These are phyloP conservation scores for Cornus suecica DNA, from an alignment of 148 eudicot species.

Conservation along the genomic window DNA sequence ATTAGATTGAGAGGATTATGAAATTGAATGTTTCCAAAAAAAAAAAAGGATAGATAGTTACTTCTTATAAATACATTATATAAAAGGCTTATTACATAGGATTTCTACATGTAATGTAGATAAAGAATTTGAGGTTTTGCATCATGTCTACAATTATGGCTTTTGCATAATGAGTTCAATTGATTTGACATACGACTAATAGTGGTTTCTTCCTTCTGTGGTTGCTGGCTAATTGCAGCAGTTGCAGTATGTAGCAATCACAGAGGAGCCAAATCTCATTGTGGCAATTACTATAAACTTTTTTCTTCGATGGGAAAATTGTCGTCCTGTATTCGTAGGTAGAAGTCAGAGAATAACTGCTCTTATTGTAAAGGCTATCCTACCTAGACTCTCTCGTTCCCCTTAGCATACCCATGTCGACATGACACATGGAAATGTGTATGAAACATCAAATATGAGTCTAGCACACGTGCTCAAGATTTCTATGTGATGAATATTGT, in stretches of 20 bases:
- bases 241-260: not conserved
- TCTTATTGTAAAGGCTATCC: too few species aligned
- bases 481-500: too few species aligned
- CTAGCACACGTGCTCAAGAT: too few species aligned
- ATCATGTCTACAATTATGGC: not conserved
- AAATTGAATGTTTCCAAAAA: not conserved
- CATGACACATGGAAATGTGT: too few species aligned
- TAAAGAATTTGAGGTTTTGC: not conserved
- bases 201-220: not conserved
- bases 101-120: too few species aligned
- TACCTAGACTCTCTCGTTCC: too few species aligned
- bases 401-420: too few species aligned
- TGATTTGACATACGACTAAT: not conserved
- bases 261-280: not conserved
- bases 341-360: too few species aligned
- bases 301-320: not conserved
- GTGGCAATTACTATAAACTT: not conserved
- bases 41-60: not conserved
- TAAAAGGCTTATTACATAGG: not conserved
- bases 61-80: not conserved
- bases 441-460: too few species aligned
- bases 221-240: not conserved
- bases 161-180: not conserved
- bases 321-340: not conserved
- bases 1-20: not conserved